Evolutionary conservation across 805 yeast species (phyloP).

Genomic region (Priceomyces castillae): DNA sequence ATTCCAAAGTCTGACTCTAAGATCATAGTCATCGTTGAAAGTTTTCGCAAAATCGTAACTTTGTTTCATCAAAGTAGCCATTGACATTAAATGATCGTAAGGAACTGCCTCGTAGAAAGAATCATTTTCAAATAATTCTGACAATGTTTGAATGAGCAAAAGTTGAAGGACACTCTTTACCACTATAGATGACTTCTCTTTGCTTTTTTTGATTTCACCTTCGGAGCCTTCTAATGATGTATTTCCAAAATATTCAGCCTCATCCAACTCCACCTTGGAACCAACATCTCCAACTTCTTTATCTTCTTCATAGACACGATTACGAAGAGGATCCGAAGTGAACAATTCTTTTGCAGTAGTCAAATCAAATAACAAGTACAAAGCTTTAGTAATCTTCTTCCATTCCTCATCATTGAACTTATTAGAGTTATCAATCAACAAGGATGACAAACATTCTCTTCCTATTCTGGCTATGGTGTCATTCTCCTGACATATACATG

Average conservation of each 20-base stretch:
- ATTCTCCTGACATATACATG: constrained; percentile 94
- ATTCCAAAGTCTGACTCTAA: constrained; percentile 85
- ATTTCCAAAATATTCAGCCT: constrained; percentile 9
- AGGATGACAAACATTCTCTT: constrained; percentile 77
- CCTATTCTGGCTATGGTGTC: constrained; percentile 97
- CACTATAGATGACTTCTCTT: constrained; percentile 71
- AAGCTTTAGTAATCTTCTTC: constrained; percentile 63
- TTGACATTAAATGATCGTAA: constrained; percentile 53
- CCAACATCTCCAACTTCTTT: constrained; percentile 31
- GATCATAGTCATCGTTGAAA: constrained; percentile 84
- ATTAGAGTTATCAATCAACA: constrained; percentile 70
- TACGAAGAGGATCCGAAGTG: constrained; percentile 50
- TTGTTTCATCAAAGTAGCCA: constrained; percentile 58
- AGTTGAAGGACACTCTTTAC: constrained; percentile 90
- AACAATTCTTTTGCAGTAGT: constrained; percentile 88
- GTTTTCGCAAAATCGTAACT: constrained; percentile 82
- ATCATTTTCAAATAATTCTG: constrained; percentile 73
- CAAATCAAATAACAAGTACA: constrained; percentile 66
- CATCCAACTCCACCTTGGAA: constrained; percentile 11
- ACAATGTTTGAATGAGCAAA: constrained; percentile 79
- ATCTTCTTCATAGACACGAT: constrained; percentile 16
- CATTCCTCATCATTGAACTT: constrained; percentile 70
- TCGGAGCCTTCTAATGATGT: constrained; percentile 30
- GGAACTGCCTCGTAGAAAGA: constrained; percentile 70
- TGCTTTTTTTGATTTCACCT: constrained; percentile 41